These are phyloP conservation scores for Lentinula boryana DNA, from an alignment of 768 basidiomycete species.

Conservation along the genomic window DNA sequence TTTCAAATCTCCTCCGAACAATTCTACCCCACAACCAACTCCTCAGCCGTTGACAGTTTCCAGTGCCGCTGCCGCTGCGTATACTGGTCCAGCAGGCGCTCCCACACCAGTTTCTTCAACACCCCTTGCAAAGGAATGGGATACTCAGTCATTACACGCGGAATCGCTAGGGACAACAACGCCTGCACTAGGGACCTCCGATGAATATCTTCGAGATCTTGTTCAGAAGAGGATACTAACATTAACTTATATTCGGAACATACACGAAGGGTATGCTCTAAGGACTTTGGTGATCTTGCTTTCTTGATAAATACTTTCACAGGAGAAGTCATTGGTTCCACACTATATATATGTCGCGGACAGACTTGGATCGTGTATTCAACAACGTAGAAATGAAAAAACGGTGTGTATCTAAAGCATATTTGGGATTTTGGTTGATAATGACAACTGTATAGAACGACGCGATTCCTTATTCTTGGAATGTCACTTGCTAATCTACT, in stretches of 20 bases:
- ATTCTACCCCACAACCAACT: slow-evolving; percentile 26
- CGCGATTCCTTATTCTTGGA: slow-evolving; percentile 77
- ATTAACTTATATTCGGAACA: slow-evolving; percentile 77
- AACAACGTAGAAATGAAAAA: slow-evolving; percentile 72
- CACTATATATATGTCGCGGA: slow-evolving; percentile 71
- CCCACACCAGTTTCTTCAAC: slow-evolving; percentile 37
- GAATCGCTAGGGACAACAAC: slow-evolving; percentile 34
- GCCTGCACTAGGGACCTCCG: slow-evolving; percentile 53
- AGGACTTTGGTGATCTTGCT: slow-evolving; percentile 1
- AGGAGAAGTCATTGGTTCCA: slow-evolving; percentile 87
- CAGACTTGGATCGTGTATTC: slow-evolving; percentile 72
- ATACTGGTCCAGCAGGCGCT: slow-evolving; percentile 27
- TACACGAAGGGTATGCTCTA: slow-evolving; percentile 74
- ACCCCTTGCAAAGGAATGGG: slow-evolving; percentile 56
- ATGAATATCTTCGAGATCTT: slow-evolving; percentile 74
- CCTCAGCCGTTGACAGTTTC: slow-evolving; percentile 24
- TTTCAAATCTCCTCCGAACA: slow-evolving; percentile 45
- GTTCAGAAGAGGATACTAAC: slow-evolving; percentile 83
- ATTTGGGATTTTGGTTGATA: slow-evolving; percentile 3
- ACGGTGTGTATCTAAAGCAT: slow-evolving; percentile 40
- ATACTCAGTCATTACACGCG: slow-evolving; percentile 60
- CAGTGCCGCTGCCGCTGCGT: slow-evolving; percentile 30
- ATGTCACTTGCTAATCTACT: slow-evolving; percentile 81
- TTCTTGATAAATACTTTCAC: slow-evolving; percentile 2
- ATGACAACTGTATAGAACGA: slow-evolving; percentile 44